phyloP scores from a whole-genome alignment of 805 yeast species.

The Kuraishia floccosa region DNA sequence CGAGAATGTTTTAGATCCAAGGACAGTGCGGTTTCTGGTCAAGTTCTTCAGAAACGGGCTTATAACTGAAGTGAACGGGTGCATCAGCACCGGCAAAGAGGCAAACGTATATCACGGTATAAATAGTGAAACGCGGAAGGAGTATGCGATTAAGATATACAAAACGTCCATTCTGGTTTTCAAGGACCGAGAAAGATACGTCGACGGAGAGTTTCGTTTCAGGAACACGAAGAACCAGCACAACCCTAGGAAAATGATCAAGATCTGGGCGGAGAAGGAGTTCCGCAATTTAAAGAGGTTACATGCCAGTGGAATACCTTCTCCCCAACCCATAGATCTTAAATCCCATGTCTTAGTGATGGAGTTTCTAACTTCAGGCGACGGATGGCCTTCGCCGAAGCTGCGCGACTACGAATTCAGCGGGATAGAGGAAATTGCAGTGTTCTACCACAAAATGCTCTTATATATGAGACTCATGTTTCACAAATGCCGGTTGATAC shows the following conservation, averaged over 20 bases:
- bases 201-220: constrained; percentile 91
- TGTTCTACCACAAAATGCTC: constrained; percentile 67
- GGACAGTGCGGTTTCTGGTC: constrained; percentile 76
- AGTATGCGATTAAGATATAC: constrained; percentile 84
- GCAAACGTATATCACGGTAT: constrained; percentile 94
- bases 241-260: constrained; percentile 95
- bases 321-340: constrained; percentile 85
- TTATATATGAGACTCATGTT: constrained; percentile 81
- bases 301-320: constrained; percentile 70
- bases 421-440: constrained; percentile 51
- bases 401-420: constrained; percentile 73
- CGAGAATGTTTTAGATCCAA: constrained; percentile 92
- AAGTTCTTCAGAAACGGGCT: constrained; percentile 78
- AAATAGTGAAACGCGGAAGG: constrained; percentile 33
- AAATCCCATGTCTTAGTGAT: constrained; percentile 86
- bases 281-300: constrained; percentile 85
- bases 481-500: constrained; percentile 82
- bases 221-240: constrained; percentile 75
- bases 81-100: constrained; percentile 94
- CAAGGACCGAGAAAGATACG: constrained; percentile 92
- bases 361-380: constrained; percentile 76
- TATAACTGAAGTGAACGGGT: constrained; percentile 81
- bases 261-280: constrained; percentile 98
- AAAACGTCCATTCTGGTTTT: constrained; percentile 95
- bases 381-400: constrained; percentile 87